Conservation (phyloP, 805 yeast genomes). For the Jamesozyma lodderae region DNA sequence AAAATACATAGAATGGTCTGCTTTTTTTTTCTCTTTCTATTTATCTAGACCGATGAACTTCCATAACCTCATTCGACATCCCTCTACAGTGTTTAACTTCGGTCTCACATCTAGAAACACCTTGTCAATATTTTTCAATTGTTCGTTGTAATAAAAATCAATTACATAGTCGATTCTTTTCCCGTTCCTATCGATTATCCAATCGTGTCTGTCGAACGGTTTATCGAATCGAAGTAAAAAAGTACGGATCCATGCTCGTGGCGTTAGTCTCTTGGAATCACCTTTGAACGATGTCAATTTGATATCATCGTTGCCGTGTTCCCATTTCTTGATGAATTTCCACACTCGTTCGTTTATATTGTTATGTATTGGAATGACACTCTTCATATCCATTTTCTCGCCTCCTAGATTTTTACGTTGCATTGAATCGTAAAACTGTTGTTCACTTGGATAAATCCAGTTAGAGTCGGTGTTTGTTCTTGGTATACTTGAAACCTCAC, state of each 20-base stretch:
- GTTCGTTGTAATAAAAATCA: constrained; percentile 61
- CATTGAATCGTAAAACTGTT: constrained; percentile 94
- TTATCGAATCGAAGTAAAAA: constrained; percentile 55
- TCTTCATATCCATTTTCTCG: constrained; percentile 68
- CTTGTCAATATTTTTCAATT: constrained; percentile 15
- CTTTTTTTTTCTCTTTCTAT: no score
- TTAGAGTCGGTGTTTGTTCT: constrained; percentile 54
- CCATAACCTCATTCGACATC: constrained; percentile 56
- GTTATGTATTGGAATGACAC: constrained; percentile 90
- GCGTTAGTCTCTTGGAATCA: constrained; percentile 75
- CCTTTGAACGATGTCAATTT: constrained; percentile 82
- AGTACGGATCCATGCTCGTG: constrained; percentile 68
- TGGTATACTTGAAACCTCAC: constrained; percentile 78
- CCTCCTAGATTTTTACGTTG: constrained; percentile 84
- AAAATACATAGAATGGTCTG: background rate
- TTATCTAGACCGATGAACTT: constrained; percentile 46
- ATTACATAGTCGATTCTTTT: constrained; percentile 74
- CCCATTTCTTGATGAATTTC: constrained; percentile 81
- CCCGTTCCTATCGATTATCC: constrained; percentile 86
- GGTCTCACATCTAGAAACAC: constrained; percentile 89
- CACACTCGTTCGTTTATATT: constrained; percentile 91
- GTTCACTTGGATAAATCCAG: constrained; percentile 95
- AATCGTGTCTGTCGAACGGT: constrained; percentile 96
- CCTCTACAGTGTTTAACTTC: constrained; percentile 74
- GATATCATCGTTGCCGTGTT: constrained; percentile 49